Base-by-base conservation (phyloP, 2,329 filamentous ascomycete species). In the Pseudogymnoascus sp. region DNA sequence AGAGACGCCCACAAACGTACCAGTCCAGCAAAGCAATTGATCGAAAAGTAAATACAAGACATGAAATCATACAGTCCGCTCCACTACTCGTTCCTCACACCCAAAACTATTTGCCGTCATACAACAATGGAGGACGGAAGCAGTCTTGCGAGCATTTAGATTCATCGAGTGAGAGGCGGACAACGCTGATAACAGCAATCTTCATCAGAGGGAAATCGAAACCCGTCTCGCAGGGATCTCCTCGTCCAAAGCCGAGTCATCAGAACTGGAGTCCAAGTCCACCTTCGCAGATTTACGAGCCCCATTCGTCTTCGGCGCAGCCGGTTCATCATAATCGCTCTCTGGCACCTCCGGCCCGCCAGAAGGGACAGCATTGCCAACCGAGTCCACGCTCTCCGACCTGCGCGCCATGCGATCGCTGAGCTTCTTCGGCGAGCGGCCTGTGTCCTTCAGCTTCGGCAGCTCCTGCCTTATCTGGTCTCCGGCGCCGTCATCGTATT, bases 341-440 rank as follows among this genome's bases (percentile, higher is more conserved):
- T 56, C 50, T 1, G 50, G 50, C 1, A 56, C 50, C 28, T 56
- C 50, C 2, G 50, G 50, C 2, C 50, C 50, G 33, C 50, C 50
- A 7, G 50, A 56, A 7, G 50, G 50, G 3, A 33, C 12, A 14
- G 50, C 50, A 56, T 56, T 56, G n/a, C 50, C 50, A 6, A 56
- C 5, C 5, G 50, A 56, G 5, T 56, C 50, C 50, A 56, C 50
- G 59, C 63, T 65, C 56, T 64, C 65, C 8, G 61, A 65, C 10
- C 47, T 23, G 11, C 56, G 37, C 35, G 63, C 62, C 66, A 69
- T 69, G 4, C 61, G 61, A 16, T 66, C 42, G 25, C 65, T 59
- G 31, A 66, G 60, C 16, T 65, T 67, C 25, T 47, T 65, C 33
- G 37, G 50, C 37, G 62, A 59, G 16, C 14, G 60, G 33, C 23